phyloP scores from a whole-genome alignment of 1,284 basidiomycete genomes.

The Rhodotorula sp. region DNA sequence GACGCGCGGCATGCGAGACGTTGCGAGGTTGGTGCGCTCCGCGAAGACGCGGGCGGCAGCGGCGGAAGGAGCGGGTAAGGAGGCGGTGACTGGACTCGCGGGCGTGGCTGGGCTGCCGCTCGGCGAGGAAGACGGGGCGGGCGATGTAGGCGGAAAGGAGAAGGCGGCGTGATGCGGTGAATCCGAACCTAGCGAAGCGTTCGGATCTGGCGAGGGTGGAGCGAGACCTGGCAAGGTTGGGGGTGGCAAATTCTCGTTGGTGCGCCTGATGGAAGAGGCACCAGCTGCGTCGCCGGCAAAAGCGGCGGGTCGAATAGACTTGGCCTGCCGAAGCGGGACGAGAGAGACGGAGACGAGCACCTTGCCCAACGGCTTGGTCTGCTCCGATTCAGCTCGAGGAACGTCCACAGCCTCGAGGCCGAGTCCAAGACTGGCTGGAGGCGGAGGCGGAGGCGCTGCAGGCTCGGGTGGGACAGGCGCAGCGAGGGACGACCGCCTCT shows the following conservation, averaged over 20 bases:
- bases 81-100: neutral
- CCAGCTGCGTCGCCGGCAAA: neutral
- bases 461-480: neutral
- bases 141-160: constrained; percentile 2
- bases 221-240: constrained; percentile 7
- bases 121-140: neutral
- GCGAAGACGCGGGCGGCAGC: neutral
- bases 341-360: constrained; percentile 34
- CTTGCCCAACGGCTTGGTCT: neutral
- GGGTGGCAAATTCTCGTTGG: constrained; percentile 5
- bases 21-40: neutral
- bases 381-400: neutral
- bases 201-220: constrained; percentile 2
- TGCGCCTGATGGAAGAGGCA: neutral
- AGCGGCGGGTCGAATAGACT: neutral
- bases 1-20: constrained; percentile 27
- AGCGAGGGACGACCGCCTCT: neutral
- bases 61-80: neutral
- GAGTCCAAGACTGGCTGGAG: neutral
- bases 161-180: neutral
- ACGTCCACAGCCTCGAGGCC: neutral
- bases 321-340: constrained; percentile 28
- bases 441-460: no score
- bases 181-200: neutral
- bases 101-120: neutral